These are phyloP conservation scores for Citrus maxima DNA, from an alignment of 345 rosid species.

Conservation along the genomic window DNA sequence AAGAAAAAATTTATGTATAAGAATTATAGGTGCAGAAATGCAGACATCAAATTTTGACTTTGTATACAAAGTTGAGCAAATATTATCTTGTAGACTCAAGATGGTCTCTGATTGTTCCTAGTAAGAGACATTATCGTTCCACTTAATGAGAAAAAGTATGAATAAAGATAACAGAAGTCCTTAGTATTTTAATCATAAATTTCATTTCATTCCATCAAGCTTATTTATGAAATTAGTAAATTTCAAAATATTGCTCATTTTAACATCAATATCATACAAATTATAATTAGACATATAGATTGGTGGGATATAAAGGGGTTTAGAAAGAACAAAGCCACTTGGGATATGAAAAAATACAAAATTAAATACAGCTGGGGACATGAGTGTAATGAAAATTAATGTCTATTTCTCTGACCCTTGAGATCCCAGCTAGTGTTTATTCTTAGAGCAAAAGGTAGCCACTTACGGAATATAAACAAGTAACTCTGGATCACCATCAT, in stretches of 20 bases:
- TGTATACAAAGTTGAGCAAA: too few species aligned
- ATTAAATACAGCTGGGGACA: neutral
- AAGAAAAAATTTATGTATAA: neutral
- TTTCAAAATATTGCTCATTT: neutral
- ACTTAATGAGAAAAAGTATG: too few species aligned
- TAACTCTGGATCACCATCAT: conserved; percentile 93
- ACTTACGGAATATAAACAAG: conserved; percentile 93
- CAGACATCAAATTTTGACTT: too few species aligned
- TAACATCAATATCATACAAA: neutral
- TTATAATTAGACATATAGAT: neutral
- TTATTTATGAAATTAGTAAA: neutral
- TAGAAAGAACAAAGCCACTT: neutral
- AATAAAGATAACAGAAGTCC: neutral
- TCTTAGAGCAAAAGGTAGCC: neutral
- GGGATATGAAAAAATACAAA: neutral
- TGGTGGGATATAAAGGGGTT: neutral
- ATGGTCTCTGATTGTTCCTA: neutral
- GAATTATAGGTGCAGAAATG: too few species aligned
- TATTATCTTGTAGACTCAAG: neutral
- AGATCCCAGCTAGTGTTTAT: neutral
- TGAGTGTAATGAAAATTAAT: neutral
- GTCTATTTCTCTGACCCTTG: neutral
- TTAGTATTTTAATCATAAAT: neutral
- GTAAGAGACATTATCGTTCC: neutral
- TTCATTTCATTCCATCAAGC: neutral